Evolutionary conservation across 2,329 filamentous ascomycete species (phyloP).

Genomic region (Colletotrichum sp.): DNA sequence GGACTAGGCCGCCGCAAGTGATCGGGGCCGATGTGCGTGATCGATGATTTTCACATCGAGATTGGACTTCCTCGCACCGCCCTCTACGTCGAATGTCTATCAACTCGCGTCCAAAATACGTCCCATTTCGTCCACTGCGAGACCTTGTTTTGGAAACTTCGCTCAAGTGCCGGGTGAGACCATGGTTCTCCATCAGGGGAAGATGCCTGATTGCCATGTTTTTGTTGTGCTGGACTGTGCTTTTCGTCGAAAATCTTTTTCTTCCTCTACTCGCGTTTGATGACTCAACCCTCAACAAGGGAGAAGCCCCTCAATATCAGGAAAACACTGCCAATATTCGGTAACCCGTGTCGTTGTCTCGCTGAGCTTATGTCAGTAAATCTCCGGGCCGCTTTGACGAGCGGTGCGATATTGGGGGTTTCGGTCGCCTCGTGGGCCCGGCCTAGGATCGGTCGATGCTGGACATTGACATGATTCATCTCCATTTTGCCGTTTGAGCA

Average conservation of each 20-base stretch:
- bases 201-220: conserved; percentile 12
- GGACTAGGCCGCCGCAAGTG: conserved; percentile 12
- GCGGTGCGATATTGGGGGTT: neutral
- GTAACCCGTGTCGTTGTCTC: neutral
- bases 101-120: neutral
- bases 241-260: neutral
- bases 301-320: neutral
- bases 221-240: neutral
- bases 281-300: neutral
- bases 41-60: conserved; percentile 16
- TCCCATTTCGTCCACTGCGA: neutral
- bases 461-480: conserved; percentile 4
- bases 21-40: conserved; percentile 17
- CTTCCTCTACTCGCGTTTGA: neutral
- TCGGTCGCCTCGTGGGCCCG: conserved; percentile 8
- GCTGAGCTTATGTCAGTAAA: conserved; percentile 17
- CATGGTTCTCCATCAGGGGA: conserved; percentile 1
- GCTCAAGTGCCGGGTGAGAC: conserved; percentile 3
- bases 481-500: neutral
- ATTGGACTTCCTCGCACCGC: conserved; percentile 8
- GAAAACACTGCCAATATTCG: neutral
- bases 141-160: neutral
- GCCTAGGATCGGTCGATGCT: neutral
- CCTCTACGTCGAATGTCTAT: conserved; percentile 4
- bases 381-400: conserved; percentile 12